These are phyloP conservation scores for Globisporangium nagaii DNA, from an alignment of 352 stramenopile genomes.

Conservation along the genomic window DNA sequence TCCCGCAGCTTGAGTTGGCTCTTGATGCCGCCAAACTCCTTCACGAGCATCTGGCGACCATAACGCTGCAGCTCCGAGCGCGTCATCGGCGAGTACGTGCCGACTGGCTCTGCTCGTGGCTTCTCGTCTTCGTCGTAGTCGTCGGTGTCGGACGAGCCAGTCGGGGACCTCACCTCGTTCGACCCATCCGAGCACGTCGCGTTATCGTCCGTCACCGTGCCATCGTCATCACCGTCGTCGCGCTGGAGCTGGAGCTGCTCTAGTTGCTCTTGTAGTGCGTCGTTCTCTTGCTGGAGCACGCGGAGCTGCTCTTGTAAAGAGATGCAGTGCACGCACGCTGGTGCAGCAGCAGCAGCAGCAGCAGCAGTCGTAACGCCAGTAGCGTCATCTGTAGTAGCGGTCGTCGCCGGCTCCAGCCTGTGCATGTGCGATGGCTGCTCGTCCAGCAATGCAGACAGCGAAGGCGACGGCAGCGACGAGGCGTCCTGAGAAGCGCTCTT, in stretches of 20 bases:
- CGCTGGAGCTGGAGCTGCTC: conserved; percentile 1
- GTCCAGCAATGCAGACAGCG: too few relatives aligned
- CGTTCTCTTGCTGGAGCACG: conserved; percentile 10
- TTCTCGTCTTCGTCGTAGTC: neutral
- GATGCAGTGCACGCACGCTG: conserved; percentile 19
- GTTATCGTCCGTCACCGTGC: neutral
- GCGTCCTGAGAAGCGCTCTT: too few relatives aligned
- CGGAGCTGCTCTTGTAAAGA: conserved; percentile 25
- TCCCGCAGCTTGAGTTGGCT: conserved; percentile 82
- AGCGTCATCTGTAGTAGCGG: too few relatives aligned
- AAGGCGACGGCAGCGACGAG: too few relatives aligned
- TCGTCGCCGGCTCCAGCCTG: too few relatives aligned
- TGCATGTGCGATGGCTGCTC: too few relatives aligned
- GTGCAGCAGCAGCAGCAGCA: neutral
- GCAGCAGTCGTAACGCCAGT: too few relatives aligned
- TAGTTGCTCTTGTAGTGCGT: conserved; percentile 10
- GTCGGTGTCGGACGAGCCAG: neutral
- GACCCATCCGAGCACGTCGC: neutral
- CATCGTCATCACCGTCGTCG: neutral
- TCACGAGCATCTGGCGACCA: conserved; percentile 92
- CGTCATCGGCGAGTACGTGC: conserved; percentile 36
- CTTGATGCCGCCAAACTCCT: conserved; percentile 79
- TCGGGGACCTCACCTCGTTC: neutral
- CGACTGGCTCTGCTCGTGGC: neutral
- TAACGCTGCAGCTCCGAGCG: conserved; percentile 80